Evolutionary conservation across 805 yeast species (phyloP).

Genomic region (Candida quercuum): DNA sequence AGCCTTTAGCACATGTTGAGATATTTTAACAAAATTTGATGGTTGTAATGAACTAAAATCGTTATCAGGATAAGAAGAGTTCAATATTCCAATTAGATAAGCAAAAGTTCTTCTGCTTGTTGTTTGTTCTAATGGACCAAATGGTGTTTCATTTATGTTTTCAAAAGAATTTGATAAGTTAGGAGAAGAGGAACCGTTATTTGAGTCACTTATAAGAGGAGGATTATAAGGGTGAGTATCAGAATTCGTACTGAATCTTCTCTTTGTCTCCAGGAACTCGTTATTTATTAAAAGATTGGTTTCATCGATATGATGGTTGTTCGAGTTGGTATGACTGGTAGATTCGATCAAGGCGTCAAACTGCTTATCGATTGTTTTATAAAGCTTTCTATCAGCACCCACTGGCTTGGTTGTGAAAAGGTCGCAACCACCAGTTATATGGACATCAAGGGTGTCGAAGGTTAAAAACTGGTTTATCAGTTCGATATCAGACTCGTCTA

Average conservation of each 20-base stretch:
- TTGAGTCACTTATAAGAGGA: constrained; percentile 1
- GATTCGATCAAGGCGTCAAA: constrained; percentile 44
- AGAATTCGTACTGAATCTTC: constrained; percentile 28
- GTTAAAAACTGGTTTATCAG: constrained; percentile 80
- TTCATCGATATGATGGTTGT: constrained; percentile 1
- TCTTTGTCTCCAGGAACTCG: constrained; percentile 35
- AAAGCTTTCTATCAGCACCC: constrained; percentile 82
- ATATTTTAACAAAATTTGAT: constrained; percentile 53
- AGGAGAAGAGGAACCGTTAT: too few species aligned
- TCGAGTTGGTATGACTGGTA: not conserved
- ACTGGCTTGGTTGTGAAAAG: constrained; percentile 92
- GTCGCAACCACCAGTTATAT: constrained; percentile 85
- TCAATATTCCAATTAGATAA: constrained; percentile 81
- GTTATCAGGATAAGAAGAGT: constrained; percentile 93
- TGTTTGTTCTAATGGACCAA: constrained; percentile 86
- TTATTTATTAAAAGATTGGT: constrained; percentile 8
- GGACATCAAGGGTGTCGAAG: constrained; percentile 71
- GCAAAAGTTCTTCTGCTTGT: constrained; percentile 88
- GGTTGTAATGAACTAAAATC: constrained; percentile 89
- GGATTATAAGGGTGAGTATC: constrained; percentile 1
- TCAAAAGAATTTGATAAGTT: constrained; percentile 20
- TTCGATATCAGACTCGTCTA: constrained; percentile 92
- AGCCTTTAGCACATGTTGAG: constrained; percentile 44
- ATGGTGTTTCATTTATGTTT: constrained; percentile 47
- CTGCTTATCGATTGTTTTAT: constrained; percentile 81